A percentile compares a stretch with the other conserved stretches of the same genome.
Evolutionary conservation across 768 basidiomycete species (phyloP).

Genomic region (Crucibulum laeve): DNA sequence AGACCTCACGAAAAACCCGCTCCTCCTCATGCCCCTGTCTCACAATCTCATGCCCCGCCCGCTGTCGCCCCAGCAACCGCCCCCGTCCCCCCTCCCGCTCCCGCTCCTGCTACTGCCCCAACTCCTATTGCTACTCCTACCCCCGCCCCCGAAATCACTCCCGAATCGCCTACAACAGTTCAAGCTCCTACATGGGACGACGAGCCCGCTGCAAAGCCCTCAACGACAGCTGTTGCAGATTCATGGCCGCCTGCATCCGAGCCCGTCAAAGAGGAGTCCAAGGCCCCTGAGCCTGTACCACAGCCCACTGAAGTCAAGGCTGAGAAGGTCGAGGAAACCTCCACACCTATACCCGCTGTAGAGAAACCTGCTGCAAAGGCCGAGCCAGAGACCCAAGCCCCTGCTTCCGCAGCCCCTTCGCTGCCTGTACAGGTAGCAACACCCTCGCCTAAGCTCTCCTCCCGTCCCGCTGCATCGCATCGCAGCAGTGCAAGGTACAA

Average conservation of each 20-base stretch:
- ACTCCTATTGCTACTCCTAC: constrained; percentile 20
- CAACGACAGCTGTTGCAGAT: constrained; percentile 23
- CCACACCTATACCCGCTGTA: constrained; percentile 23
- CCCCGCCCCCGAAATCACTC: constrained; percentile 26
- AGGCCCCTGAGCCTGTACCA: constrained; percentile 12
- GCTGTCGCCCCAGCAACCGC: constrained; percentile 18
- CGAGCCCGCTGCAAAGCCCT: constrained; percentile 41
- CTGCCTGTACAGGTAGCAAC: constrained; percentile 34
- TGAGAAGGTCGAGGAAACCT: constrained; percentile 22
- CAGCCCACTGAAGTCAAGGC: constrained; percentile 14
- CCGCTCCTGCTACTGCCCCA: constrained; percentile 25
- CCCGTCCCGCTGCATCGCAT: constrained; percentile 52
- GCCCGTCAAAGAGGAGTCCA: constrained; percentile 8
- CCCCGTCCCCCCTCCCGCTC: constrained; percentile 22
- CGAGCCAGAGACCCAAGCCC: constrained; percentile 16
- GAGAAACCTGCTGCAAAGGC: constrained; percentile 18
- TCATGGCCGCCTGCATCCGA: constrained; percentile 27
- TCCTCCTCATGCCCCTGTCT: constrained; percentile 29
- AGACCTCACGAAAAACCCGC: constrained; percentile 67
- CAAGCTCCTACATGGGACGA: constrained; percentile 72
- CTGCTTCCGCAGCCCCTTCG: constrained; percentile 21
- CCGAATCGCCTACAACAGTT: constrained; percentile 68
- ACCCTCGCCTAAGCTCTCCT: constrained; percentile 46
- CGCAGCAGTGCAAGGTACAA: constrained; percentile 64
- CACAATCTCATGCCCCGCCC: constrained; percentile 8